Base-by-base conservation (phyloP, 306 rosid species). In the Potentilla sterilis region DNA sequence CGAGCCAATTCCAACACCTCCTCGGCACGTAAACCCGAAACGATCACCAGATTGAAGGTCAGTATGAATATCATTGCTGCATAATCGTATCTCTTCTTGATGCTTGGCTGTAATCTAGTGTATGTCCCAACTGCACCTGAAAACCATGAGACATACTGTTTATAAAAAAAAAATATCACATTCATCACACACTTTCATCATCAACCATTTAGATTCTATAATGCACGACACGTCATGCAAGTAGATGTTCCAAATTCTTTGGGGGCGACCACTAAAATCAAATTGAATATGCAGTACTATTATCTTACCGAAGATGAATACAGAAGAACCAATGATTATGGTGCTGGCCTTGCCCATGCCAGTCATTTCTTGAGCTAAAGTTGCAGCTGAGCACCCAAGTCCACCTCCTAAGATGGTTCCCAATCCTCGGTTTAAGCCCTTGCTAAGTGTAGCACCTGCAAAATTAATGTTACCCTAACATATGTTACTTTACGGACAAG, bases 341-440 rank as follows among this genome's bases (percentile, higher is more conserved):
- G 96, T 74, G 77, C 81, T 82, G 74, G 85, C 91, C n/a, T 82
- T 82, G 64, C 85, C 93, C 64, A 79, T 49, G 21, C 92, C 91
- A 42, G 91, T 88, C 72, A 85, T 81, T 71, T 54, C n/a, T 82
- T 80, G 88, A 68, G 97, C 96, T 16, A 87, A 75, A 68, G 76
- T 15, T 64, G 92, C 97, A 9, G 86, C 90, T 57, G 82, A 81
- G 62, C 91, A 90, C 22, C 98, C 98, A 9, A 92, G 52, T 3
- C 81, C 95, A 7, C 96, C 98, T 57, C 98, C 98, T 19, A 89
- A 35, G 19, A 88, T 76, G 2, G 98, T 95, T 32, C 98, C 98
- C 2, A 90, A 19, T 54, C 92, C 98, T 48, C 98, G 88, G 38
- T 95, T 95, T 61, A 95, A 48, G 1, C 98, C 98, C 75, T 95